Conservation (phyloP, 192 early-diverging fungal species). For the Linnemannia schmuckeri region DNA sequence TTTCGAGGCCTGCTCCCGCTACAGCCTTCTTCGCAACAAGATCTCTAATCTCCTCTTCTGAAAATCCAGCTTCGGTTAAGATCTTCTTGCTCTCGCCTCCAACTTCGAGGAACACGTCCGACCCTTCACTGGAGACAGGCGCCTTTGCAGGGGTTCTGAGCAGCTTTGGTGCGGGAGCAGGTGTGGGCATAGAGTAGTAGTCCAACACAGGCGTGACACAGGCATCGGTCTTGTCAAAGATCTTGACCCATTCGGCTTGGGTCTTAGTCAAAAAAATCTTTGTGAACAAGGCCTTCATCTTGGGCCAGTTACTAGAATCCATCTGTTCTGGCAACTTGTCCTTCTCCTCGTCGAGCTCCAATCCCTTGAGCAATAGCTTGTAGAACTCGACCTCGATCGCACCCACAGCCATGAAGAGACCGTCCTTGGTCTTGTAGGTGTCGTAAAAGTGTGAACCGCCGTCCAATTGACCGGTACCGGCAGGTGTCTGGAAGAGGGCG, state of each 20-base stretch:
- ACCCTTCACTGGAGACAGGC: not conserved
- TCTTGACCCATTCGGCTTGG: conserved; percentile 69
- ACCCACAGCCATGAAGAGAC: conserved; percentile 74
- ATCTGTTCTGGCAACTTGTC: conserved; percentile 61
- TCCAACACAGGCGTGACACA: conserved; percentile 76
- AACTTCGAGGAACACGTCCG: conserved; percentile 44
- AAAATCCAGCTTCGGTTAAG: conserved; percentile 57
- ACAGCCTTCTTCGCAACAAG: conserved; percentile 48
- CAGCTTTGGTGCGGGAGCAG: conserved; percentile 66
- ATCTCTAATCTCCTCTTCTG: conserved; percentile 53
- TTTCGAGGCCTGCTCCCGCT: conserved; percentile 37
- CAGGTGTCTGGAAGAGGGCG: conserved; percentile 61
- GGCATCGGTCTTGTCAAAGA: conserved; percentile 74
- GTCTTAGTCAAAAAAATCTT: conserved; percentile 68
- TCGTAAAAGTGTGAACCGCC: conserved; percentile 78
- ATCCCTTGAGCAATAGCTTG: conserved; percentile 58
- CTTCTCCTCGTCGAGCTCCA: conserved; percentile 49
- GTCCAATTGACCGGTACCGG: conserved; percentile 74
- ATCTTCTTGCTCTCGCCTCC: conserved; percentile 64
- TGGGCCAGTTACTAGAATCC: conserved; percentile 66
- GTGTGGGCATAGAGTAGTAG: conserved; percentile 56
- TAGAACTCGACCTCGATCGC: conserved; percentile 79
- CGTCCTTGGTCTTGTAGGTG: conserved; percentile 77
- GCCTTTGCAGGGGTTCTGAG: conserved; percentile 62
- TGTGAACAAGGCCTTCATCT: conserved; percentile 63